Percentiles rank a stretch among this genome's conserved stretches.
phyloP scores from a whole-genome alignment of 306 rosid genomes.

The Ormosia semicastrata region DNA sequence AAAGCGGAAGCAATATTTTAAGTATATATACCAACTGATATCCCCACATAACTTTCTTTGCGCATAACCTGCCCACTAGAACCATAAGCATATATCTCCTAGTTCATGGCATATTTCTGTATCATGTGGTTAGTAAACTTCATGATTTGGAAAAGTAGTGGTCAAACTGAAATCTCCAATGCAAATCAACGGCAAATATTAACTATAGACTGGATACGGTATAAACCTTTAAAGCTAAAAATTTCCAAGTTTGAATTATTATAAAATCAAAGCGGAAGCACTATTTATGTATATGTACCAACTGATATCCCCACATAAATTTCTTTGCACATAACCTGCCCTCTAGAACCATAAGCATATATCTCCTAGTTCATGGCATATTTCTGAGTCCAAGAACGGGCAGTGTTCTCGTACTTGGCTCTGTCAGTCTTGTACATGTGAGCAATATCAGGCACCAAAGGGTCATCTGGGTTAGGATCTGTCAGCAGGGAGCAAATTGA shows the following conservation, averaged over 20 bases:
- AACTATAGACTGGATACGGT: neutral
- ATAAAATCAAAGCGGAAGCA: conserved; percentile 15
- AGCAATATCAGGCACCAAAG: conserved; percentile 62
- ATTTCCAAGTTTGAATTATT: conserved; percentile 17
- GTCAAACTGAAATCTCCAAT: neutral
- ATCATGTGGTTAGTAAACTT: neutral
- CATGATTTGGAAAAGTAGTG: neutral
- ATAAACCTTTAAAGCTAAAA: neutral
- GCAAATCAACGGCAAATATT: neutral
- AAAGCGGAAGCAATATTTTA: conserved; percentile 10
- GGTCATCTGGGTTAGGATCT: conserved; percentile 60
- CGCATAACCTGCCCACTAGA: neutral
- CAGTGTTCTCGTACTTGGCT: conserved; percentile 49
- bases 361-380: conserved; percentile 43
- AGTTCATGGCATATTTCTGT: conserved; percentile 36
- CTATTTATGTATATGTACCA: conserved; percentile 18
- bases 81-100: conserved; percentile 7
- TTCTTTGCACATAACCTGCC: neutral
- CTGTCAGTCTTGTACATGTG: conserved; percentile 56
- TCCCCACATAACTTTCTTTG: neutral
- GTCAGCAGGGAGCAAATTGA: conserved; percentile 61
- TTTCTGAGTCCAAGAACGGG: conserved; percentile 65
- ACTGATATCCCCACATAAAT: neutral
- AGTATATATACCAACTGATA: conserved; percentile 15
- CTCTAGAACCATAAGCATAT: conserved; percentile 1